These are phyloP conservation scores for Phialophora macrospora DNA, from an alignment of 2,329 filamentous ascomycete genomes.

Conservation along the genomic window DNA sequence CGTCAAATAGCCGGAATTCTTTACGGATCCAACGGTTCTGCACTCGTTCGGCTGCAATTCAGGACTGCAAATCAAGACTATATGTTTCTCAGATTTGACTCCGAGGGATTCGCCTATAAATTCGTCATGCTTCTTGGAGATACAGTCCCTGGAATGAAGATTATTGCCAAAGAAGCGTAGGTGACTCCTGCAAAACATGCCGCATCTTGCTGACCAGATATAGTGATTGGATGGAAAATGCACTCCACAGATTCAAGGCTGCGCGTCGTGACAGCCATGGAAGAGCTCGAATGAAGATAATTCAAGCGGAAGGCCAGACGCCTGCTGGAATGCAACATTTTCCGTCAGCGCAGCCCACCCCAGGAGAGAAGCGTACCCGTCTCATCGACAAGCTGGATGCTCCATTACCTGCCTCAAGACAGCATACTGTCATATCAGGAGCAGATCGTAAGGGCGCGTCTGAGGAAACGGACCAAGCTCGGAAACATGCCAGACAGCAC, in stretches of 20 bases:
- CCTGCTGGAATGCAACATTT: background rate
- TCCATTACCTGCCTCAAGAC: conserved; percentile 10
- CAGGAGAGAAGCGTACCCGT: conserved; percentile 20
- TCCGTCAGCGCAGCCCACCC: background rate
- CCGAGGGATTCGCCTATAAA: conserved; percentile 20
- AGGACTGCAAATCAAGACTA: conserved; percentile 1
- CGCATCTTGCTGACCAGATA: conserved; percentile 6
- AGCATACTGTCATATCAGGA: conserved; percentile 19
- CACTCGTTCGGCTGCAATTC: conserved; percentile 21
- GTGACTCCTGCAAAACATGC: background rate
- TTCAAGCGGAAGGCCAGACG: no score
- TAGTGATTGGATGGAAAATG: conserved; percentile 30
- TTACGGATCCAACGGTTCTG: conserved; percentile 7
- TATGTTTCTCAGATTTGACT: conserved; percentile 28
- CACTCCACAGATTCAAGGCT: conserved; percentile 1
- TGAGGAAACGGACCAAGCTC: background rate
- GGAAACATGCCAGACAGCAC: background rate
- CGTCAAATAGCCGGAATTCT: conserved; percentile 22
- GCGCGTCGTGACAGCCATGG: background rate
- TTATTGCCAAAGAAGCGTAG: conserved; percentile 11
- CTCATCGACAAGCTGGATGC: conserved; percentile 31
- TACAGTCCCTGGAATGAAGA: background rate
- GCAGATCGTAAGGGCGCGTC: conserved; percentile 4
- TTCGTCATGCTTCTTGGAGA: conserved; percentile 21
- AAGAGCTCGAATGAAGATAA: background rate